A percentile compares a stretch with the other conserved stretches of the same genome.
Conservation (phyloP, 2,329 filamentous ascomycete genomes). For the Boeremia exigua region DNA sequence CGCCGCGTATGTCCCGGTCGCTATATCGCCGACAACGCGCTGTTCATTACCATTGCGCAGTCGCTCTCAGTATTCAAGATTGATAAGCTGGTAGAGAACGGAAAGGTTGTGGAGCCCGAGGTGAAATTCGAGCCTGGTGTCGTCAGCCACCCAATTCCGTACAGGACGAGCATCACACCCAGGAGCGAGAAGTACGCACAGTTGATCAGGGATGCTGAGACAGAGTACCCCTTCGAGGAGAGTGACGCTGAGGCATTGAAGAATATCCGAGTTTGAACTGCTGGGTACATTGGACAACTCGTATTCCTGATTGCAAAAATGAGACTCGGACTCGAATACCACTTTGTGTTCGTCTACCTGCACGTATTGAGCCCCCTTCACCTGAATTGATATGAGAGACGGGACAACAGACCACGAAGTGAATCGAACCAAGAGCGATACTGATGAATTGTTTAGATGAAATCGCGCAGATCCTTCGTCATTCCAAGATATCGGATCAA, state of each 20-base stretch:
- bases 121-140: constrained; percentile 47
- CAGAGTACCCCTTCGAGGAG: constrained; percentile 48
- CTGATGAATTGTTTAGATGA: no score
- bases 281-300: not conserved
- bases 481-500: no score
- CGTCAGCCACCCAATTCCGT: constrained; percentile 50
- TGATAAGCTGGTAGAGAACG: constrained; percentile 47
- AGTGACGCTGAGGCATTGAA: constrained; percentile 45
- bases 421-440: no score
- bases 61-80: constrained; percentile 57
- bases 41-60: constrained; percentile 53
- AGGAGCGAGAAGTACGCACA: constrained; percentile 41
- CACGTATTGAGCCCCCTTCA: no score
- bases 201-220: constrained; percentile 44
- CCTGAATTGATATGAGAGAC: no score
- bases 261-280: constrained; percentile 7
- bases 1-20: constrained; percentile 54
- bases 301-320: no score
- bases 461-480: no score
- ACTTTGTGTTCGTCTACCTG: no score
- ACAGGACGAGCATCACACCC: constrained; percentile 41
- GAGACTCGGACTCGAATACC: no score
- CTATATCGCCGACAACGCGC: constrained; percentile 50
- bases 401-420: no score
- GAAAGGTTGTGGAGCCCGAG: constrained; percentile 45